Evolutionary conservation across 2,329 filamentous ascomycete species (phyloP).

Genomic region (Acrocalymma vagum): DNA sequence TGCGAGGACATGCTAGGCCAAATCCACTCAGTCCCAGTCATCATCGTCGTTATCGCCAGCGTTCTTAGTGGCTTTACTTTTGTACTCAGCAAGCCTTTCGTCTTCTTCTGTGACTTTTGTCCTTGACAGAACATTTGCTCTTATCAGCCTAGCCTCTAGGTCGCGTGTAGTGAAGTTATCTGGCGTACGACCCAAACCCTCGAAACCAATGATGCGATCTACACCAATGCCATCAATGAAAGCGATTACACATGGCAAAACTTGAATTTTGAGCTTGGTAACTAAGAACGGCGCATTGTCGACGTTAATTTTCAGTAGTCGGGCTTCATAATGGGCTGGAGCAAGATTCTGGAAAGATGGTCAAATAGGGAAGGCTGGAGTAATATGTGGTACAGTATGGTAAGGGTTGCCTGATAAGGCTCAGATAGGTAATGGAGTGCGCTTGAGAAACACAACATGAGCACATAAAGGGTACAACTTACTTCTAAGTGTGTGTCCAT

Average conservation of each 20-base stretch:
- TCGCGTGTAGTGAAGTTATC: conserved; percentile 65
- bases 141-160: conserved; percentile 61
- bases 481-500: conserved; percentile 68
- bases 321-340: conserved; percentile 65
- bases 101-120: conserved; percentile 60
- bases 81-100: conserved; percentile 33
- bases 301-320: conserved; percentile 66
- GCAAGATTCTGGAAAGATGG: conserved; percentile 55
- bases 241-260: conserved; percentile 66
- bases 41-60: conserved; percentile 58
- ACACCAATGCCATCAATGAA: conserved; percentile 64
- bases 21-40: conserved; percentile 64
- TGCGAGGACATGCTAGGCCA: no score
- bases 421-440: no score
- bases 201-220: conserved; percentile 67
- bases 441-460: neutral
- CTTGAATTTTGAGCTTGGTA: conserved; percentile 64
- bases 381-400: conserved; percentile 1
- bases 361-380: conserved; percentile 5
- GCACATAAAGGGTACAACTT: conserved; percentile 10
- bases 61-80: conserved; percentile 39
- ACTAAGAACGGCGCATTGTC: conserved; percentile 68
- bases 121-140: conserved; percentile 60
- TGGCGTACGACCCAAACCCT: conserved; percentile 62
- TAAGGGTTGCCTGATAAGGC: conserved; percentile 1